Base-by-base conservation (phyloP, 2,329 filamentous ascomycete species). In the Ramularia endophylla region DNA sequence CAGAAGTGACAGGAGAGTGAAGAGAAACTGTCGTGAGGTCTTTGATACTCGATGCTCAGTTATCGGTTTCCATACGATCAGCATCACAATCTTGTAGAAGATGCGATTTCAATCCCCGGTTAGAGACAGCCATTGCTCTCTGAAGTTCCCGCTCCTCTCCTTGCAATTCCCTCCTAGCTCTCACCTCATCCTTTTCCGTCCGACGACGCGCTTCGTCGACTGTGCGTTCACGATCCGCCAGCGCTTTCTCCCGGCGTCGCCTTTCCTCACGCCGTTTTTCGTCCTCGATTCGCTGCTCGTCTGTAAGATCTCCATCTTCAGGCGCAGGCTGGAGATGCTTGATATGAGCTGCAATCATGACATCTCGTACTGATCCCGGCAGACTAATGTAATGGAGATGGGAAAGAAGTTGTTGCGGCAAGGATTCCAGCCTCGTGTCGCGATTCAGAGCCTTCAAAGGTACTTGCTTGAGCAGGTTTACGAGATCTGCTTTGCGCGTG, bases 321-420 rank as follows among this genome's bases (percentile, higher is more conserved):
- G 48, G 47, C 5, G 47, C 47, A 2, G 65, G 63, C 20, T 74
- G 74, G 1, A 89, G 65, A 0, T 73, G 80, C 44, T 76, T 72
- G 19, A 89, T 77, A 55, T 81, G 84, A 3, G 77, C 75, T 56
- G 80, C 75, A 5, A 89, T 65, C 5, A 90, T 65, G 2, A 74
- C 65, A 49, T 88, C 80, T 13, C 86, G 73, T 0, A 74, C 69
- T 28, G 70, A 64, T 0, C 76, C 61, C 18, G 81, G 75, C 1
- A 89, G 67, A 3, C 80, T 81, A 25, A 87, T 78, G 60, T 79
- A 90, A 32, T 83, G 75, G 27, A 86, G 62, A 57, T 90, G 85
- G 12, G 72, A 69, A 1, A 85, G 67, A 0, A 90, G 59, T 16
- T 75, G 63, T 1, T 75, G 62, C 1, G 85, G 85, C 8, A 90